These are phyloP conservation scores for Blastobotrys arbuscula DNA, from an alignment of 1,139 yeast genomes.

Conservation along the genomic window DNA sequence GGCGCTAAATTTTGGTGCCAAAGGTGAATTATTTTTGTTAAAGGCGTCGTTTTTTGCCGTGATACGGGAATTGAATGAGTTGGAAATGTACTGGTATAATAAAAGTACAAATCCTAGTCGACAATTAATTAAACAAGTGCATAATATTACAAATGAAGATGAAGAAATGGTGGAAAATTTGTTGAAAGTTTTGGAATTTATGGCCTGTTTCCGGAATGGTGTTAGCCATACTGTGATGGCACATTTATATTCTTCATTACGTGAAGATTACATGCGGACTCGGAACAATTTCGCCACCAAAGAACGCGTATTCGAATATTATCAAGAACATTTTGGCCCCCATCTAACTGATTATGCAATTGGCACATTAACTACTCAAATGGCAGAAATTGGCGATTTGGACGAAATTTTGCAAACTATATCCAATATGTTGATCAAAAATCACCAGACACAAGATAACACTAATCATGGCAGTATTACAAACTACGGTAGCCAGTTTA, in stretches of 20 bases:
- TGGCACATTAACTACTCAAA: slow-evolving; percentile 20
- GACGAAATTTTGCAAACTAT: slow-evolving; percentile 16
- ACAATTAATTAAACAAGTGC: slow-evolving; percentile 10
- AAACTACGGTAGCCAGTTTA: slow-evolving; percentile 19
- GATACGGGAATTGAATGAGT: slow-evolving; percentile 20
- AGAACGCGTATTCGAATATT: slow-evolving; percentile 21
- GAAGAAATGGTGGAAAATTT: slow-evolving; percentile 14
- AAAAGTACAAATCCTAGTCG: slow-evolving; percentile 20
- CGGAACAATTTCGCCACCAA: slow-evolving; percentile 20
- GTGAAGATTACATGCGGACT: slow-evolving; percentile 17
- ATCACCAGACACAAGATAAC: too few species aligned
- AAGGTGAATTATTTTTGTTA: slow-evolving; percentile 17
- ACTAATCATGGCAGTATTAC: slow-evolving; percentile 9
- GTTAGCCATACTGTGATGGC: slow-evolving; percentile 16
- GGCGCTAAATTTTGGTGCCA: slow-evolving; percentile 32
- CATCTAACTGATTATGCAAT: slow-evolving; percentile 19
- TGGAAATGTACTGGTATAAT: slow-evolving; percentile 25
- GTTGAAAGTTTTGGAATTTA: slow-evolving; percentile 18
- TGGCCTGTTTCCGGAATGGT: slow-evolving; percentile 17
- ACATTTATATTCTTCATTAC: slow-evolving; percentile 14
- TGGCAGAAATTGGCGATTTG: slow-evolving; percentile 20
- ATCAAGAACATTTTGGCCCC: slow-evolving; percentile 17
- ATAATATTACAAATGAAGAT: slow-evolving; percentile 10
- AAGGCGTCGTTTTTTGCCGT: slow-evolving; percentile 24
- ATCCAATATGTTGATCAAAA: too few species aligned